Evolutionary conservation across 345 rosid species (phyloP), one percentile per base, ranked within the genome.

Genomic region (Ceriops decandra): DNA sequence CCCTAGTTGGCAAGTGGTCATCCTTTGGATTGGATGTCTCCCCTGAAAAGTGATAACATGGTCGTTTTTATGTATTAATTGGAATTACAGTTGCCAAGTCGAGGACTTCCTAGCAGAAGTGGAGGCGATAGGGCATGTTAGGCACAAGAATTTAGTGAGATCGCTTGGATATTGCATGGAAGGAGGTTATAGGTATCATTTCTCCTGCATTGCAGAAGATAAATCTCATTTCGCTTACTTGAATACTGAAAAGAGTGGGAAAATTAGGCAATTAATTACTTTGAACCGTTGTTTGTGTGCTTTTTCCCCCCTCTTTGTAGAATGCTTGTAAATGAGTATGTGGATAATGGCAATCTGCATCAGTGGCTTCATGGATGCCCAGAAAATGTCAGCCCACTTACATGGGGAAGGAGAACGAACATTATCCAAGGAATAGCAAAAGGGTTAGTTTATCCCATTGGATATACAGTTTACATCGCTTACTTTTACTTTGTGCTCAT

Each of bases 351-450:
- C 3, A 85, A 82, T 78, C 83, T 90, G 74, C 80, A 85, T 63
- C 86, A 83, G 62, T 87, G 93, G 97, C 89, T 93, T 64, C 93
- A 90, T 74, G 88, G 83, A 58, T 64, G 69, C 58, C n/a, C 72
- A 24, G 84, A 84, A 36, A 64, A 74, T 72, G 66, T 49, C 59
- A 78, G 68, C 57, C 88, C 91, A 57, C 74, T 90, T 54, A 70
- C 82, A 7, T 88, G 97, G 93, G 69, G 61, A 26, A 73, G 74
- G 33, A 69, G 96, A 65, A 79, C 84, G 82, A 80, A 81, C 22
- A 87, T 90, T 30, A 84, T 90, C 65, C 86, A 70, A 65, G 96
- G 96, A 83, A 79, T 80, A 35, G 96, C 88, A n/a, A 89, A 86
- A 83, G 97, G 92, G 97, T 84, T 54, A 26, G 68, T 17, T 13